Evolutionary conservation across 495 filamentous ascomycete species (phyloP).

Genomic region (Beverwykella pulmonaria): DNA sequence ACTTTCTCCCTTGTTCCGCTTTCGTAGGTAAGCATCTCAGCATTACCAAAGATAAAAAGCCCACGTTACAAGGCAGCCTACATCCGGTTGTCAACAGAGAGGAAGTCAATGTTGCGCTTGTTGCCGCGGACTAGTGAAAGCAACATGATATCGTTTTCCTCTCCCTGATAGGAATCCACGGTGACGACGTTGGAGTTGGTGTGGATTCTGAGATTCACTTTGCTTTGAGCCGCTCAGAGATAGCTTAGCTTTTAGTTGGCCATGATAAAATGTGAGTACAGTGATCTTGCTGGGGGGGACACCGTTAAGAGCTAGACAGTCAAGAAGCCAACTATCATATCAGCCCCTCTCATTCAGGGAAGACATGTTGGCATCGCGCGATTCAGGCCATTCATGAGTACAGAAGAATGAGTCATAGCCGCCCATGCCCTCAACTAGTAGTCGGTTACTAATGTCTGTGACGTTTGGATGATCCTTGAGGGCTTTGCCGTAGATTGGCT

Average conservation of each 20-base stretch:
- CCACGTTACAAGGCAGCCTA: constrained; percentile 85
- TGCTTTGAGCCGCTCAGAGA: constrained; percentile 57
- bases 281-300: constrained; percentile 66
- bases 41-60: constrained; percentile 87
- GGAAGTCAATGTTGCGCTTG: constrained; percentile 63
- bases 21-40: constrained; percentile 53
- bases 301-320: constrained; percentile 73
- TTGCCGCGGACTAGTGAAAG: constrained; percentile 84
- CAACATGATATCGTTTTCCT: constrained; percentile 86
- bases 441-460: constrained; percentile 49
- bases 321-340: constrained; percentile 74
- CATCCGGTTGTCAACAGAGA: constrained; percentile 73
- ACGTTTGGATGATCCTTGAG: constrained; percentile 71
- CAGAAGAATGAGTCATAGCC: constrained; percentile 69
- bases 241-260: constrained; percentile 71
- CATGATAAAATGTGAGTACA: constrained; percentile 85
- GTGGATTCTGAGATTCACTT: constrained; percentile 55
- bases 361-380: constrained; percentile 65
- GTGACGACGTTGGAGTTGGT: constrained; percentile 70
- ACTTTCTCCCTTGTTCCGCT: constrained; percentile 47
- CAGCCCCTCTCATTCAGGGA: constrained; percentile 72
- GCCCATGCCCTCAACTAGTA: constrained; percentile 79
- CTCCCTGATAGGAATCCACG: constrained; percentile 92
- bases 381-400: constrained; percentile 70
- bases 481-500: constrained; percentile 69